Evolutionary conservation across 345 rosid genomes (phyloP).

Genomic region (Gossypium australe): DNA sequence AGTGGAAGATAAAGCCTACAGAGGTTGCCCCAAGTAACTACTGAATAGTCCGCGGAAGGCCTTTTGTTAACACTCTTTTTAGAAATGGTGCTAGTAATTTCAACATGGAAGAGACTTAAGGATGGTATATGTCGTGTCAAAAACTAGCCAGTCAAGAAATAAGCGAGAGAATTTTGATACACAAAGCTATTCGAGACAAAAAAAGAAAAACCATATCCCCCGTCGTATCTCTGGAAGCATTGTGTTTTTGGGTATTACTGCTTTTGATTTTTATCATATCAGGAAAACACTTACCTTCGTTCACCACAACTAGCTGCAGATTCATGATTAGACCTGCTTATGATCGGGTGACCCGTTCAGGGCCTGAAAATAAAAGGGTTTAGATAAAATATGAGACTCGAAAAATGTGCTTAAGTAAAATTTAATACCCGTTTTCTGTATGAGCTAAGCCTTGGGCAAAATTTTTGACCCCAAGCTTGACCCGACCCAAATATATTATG

Average conservation of each 20-base stretch:
- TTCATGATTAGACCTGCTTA: no score
- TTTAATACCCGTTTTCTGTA: no score
- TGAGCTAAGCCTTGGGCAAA: no score
- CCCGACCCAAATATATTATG: no score
- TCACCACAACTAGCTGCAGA: no score
- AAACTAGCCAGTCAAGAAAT: constrained; percentile 2
- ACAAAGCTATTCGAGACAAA: background rate
- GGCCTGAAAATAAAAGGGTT: no score
- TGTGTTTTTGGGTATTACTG: background rate
- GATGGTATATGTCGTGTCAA: constrained; percentile 8
- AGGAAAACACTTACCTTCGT: no score
- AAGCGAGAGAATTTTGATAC: background rate
- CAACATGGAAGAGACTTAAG: constrained; percentile 13
- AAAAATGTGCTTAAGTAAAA: no score
- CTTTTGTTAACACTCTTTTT: constrained; percentile 18
- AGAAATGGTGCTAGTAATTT: constrained; percentile 21
- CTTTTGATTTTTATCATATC: background rate
- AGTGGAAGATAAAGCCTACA: constrained; percentile 26
- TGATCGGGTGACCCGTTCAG: no score
- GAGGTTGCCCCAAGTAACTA: constrained; percentile 29
- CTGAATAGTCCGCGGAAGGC: constrained; percentile 25
- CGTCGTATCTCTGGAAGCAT: background rate
- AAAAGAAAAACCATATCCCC: background rate
- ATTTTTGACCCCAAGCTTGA: no score
- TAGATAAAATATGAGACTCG: no score